These are phyloP conservation scores for Ichthyophthirius multifiliis DNA, from an alignment of 169 alveolate genomes.

Conservation along the genomic window DNA sequence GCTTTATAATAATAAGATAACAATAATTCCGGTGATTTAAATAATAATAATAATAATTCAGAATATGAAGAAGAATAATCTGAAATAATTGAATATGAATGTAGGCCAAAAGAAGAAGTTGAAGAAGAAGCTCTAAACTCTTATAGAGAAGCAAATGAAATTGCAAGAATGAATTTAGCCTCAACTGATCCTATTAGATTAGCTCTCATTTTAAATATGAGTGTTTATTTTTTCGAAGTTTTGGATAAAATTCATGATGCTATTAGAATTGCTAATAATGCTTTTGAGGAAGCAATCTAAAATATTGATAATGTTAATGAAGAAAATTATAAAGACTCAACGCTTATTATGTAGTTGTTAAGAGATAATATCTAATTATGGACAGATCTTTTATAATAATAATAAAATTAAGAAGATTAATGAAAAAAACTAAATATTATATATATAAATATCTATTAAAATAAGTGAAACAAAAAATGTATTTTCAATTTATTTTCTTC, in stretches of 20 bases:
- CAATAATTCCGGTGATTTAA: not conserved
- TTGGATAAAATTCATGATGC: conserved; percentile 50
- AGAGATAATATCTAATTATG: conserved; percentile 52
- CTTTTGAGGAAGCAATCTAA: conserved; percentile 74
- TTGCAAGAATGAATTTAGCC: conserved; percentile 54
- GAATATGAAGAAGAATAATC: not conserved
- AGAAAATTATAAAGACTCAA: conserved; percentile 71
- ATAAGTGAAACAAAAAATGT: no score
- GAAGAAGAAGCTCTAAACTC: conserved; percentile 62
- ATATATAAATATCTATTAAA: no score
- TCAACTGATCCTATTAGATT: conserved; percentile 72
- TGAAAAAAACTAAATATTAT: no score
- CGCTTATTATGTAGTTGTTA: conserved; percentile 52
- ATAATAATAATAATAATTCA: conserved; percentile 51
- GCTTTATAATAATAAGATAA: not conserved
- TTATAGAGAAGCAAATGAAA: conserved; percentile 68
- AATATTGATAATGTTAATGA: conserved; percentile 66
- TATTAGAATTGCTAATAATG: conserved; percentile 45
- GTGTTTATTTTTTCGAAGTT: conserved; percentile 76
- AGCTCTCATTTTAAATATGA: conserved; percentile 70
- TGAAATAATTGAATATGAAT: not conserved
- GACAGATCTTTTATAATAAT: not conserved
- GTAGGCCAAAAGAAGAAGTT: not conserved
- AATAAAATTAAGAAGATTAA: not conserved
- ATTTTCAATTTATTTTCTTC: no score